Base-by-base conservation (phyloP, 495 filamentous ascomycete species). In the Terfezia claveryi region DNA sequence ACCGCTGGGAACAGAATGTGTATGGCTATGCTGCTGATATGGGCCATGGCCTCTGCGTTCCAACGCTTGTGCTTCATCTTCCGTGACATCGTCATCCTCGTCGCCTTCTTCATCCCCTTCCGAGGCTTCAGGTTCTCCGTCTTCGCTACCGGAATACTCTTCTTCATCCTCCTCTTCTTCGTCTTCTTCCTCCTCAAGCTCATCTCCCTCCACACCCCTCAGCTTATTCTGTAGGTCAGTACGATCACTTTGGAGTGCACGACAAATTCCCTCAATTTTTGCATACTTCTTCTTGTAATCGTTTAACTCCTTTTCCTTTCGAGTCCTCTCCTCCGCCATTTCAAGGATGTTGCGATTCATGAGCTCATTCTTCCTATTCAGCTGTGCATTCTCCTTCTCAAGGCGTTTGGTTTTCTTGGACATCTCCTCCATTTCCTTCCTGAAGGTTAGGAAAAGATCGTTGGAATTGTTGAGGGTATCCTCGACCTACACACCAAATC, bases 401-500 rank as follows among this genome's bases (percentile, higher is more conserved):
- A 98, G 74, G 14, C 91, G 81, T 67, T 96, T 95, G 5, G 91
- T 95, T 73, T 96, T 96, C 72, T 95, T 95, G 0, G 87, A 94
- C 92, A 96, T 96, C 65, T 96, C 91, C 69, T 98, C 91, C 92
- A 98, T 96, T 69, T 98, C 91, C 70, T 94, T 96, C 37, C 91
- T 81, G 70, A 98, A 98, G 0, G 91, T 96, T 50, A 95, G 74
- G 67, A 96, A 98, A 52, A 98, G 77, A 67, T 96, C 91, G 73
- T 98, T 98, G 68, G 84, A 92, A 68, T 95, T 96, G 68, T 98
- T 98, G 17, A 98, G 74, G 4, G 91, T 96, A 68, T 98, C 92
- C 75, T 98, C 91, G 58, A 98, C 91, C 89, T 96, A 69, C 59
- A 54, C 14, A 37, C 23, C 41, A 57, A 59, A 59, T 55, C 61